Percentiles rank a stretch among this genome's conserved stretches.
Conservation (phyloP, 2,329 filamentous ascomycete species). For the Orbilia javanica region DNA sequence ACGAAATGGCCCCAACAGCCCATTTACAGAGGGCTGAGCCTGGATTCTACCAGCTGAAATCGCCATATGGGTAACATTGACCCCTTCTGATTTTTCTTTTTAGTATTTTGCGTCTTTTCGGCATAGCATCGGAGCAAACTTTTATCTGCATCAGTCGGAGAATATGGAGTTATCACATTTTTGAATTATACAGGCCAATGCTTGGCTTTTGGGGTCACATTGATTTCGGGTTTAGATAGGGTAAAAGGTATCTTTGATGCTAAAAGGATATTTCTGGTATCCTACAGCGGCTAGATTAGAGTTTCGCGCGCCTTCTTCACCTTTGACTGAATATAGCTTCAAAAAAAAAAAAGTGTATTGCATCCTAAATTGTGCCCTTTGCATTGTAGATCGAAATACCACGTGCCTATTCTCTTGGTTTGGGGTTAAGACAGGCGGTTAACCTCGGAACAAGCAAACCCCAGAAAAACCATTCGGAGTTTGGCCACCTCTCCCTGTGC, state of each 20-base stretch:
- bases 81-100: background rate
- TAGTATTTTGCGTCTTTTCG: background rate
- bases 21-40: slow-evolving; percentile 25
- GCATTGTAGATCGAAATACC: background rate
- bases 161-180: background rate
- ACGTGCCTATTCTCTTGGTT: background rate
- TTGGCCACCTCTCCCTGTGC: background rate
- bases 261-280: too few relatives aligned
- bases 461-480: background rate
- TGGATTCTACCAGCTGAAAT: background rate
- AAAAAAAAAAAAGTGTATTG: too few relatives aligned
- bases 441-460: slow-evolving; percentile 10
- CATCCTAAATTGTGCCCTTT: too few relatives aligned
- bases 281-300: too few relatives aligned
- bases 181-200: background rate
- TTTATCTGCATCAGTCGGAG: background rate
- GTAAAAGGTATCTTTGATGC: too few relatives aligned
- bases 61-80: too few relatives aligned
- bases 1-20: background rate
- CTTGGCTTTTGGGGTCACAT: background rate
- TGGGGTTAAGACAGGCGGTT: background rate
- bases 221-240: background rate
- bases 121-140: background rate
- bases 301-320: background rate
- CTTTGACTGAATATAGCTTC: too few relatives aligned